Evolutionary conservation across 2,329 filamentous ascomycete genomes (phyloP).

Genomic region (Botrytis pseudocinerea): DNA sequence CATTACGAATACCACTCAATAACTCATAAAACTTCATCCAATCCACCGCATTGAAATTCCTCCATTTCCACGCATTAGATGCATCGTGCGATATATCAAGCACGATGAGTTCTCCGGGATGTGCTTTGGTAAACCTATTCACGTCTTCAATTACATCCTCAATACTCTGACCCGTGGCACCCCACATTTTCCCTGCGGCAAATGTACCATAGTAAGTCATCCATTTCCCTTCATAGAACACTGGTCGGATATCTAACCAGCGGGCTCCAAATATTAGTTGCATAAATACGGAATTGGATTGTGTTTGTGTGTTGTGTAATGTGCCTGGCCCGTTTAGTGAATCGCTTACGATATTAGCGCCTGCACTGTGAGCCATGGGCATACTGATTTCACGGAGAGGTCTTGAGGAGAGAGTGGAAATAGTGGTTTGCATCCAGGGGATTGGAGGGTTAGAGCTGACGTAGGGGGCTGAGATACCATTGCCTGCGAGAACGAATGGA

Average conservation of each 20-base stretch:
- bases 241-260: constrained; percentile 33
- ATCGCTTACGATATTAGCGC: constrained; percentile 28
- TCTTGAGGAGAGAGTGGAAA: constrained; percentile 28
- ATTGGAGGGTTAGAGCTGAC: constrained; percentile 28
- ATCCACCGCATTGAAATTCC: background rate
- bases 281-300: constrained; percentile 26
- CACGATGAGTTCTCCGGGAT: constrained; percentile 35
- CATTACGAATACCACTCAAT: constrained; percentile 27
- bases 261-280: constrained; percentile 31
- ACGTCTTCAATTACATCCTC: constrained; percentile 30
- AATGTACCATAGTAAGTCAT: constrained; percentile 28
- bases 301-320: constrained; percentile 31
- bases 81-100: constrained; percentile 34
- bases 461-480: constrained; percentile 25
- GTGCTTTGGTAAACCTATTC: constrained; percentile 31
- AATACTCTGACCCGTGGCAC: constrained; percentile 28
- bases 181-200: background rate
- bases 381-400: constrained; percentile 31
- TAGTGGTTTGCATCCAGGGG: constrained; percentile 33
- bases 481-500: constrained; percentile 31
- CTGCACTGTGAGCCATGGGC: constrained; percentile 31
- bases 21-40: constrained; percentile 30
- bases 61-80: background rate
- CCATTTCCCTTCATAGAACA: constrained; percentile 23
- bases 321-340: constrained; percentile 24